Percentiles rank a stretch among this genome's conserved stretches.
Evolutionary conservation across 345 rosid genomes (phyloP).

Genomic region (Jatropha curcas): DNA sequence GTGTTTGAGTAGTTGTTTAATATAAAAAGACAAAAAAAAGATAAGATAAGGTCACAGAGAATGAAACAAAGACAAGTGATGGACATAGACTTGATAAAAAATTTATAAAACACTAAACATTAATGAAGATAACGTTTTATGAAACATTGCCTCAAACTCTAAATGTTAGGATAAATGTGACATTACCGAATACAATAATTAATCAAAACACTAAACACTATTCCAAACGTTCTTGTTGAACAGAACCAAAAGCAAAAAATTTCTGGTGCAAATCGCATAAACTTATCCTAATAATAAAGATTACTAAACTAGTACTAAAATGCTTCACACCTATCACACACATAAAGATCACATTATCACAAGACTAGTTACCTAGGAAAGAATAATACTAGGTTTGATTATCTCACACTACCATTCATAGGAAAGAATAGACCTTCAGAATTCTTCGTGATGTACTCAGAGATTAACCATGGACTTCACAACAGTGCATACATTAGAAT

Average conservation of each 20-base stretch:
- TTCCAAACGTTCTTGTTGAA: not conserved
- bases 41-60: too few species aligned
- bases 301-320: not conserved
- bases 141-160: too few species aligned
- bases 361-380: not conserved
- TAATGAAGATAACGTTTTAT: too few species aligned
- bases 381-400: not conserved
- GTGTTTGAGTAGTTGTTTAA: too few species aligned
- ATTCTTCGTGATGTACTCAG: not conserved
- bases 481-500: not conserved
- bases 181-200: not conserved
- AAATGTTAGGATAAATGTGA: too few species aligned
- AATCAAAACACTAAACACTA: not conserved
- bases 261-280: not conserved
- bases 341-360: not conserved
- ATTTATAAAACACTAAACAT: too few species aligned
- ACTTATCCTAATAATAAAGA: constrained; percentile 1
- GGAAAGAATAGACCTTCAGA: not conserved
- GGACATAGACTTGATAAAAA: too few species aligned
- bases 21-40: too few species aligned
- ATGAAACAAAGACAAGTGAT: too few species aligned
- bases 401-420: not conserved
- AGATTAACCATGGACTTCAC: not conserved
- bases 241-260: not conserved
- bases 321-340: not conserved